Base-by-base conservation (phyloP, 306 rosid species). In the Rosa rugosa region DNA sequence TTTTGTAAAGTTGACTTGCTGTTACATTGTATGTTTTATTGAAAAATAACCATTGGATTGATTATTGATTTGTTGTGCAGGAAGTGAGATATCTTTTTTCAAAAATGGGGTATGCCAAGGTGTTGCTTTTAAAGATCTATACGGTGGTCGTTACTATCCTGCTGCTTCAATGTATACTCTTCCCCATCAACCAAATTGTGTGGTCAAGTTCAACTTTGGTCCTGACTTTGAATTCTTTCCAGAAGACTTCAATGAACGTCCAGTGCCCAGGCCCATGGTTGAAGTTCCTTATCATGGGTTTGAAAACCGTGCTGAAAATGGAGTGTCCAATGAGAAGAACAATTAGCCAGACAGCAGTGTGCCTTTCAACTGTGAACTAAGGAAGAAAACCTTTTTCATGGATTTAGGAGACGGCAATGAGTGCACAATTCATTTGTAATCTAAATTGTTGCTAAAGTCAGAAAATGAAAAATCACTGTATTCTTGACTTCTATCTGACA, bases 131-230 rank as follows among this genome's bases (percentile, higher is more conserved):
- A 89, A 88, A 77, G 98, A 93, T 85, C 87, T 93, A 38, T 84
- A 79, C n/a, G 99, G 97, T 38, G 99, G 99, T 66, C 92, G 90
- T 38, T 93, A 96, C 80, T 93, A 93, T 77, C 99, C 97, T 56
- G 97, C 97, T 72, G 98, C 99, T 68, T 96, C 99, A 71, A 90
- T 96, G 98, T 93, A 79, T 77, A 96, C 97, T 36, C 94, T 91
- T 47, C 99, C 99, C 62, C 88, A 88, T 83, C 97, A 91, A 82
- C 92, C 93, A 51, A 96, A 91, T 84, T 96, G 99, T 88, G 82
- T 82, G 8, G 96, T 96, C 69, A 89, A 87, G 89, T 96, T 96
- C 93, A 96, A 96, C 86, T 96, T 96, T 41, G 97, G 99, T 81
- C 99, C 97, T 4, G 88, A 96, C 69, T 96, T 93, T 45, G 93